A percentile compares a stretch with the other conserved stretches of the same genome.
These are phyloP conservation scores for Thuidium tamariscinum DNA, from an alignment of 225 moss, liverwort and hornwort species.

Conservation along the genomic window DNA sequence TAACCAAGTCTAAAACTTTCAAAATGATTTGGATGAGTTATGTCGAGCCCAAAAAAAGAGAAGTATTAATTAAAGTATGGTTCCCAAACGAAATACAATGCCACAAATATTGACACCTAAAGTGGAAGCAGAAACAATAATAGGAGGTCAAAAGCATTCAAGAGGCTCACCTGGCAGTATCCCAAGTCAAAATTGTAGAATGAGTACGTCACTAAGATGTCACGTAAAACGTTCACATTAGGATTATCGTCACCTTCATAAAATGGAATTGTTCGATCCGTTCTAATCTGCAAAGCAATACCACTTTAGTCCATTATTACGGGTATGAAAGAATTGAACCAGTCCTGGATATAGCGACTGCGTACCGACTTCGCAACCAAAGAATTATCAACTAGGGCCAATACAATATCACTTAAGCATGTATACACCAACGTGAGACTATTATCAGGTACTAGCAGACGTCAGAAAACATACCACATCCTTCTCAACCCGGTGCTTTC, in stretches of 20 bases:
- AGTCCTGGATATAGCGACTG: not conserved
- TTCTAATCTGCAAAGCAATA: constrained; percentile 54
- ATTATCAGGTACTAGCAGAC: not conserved
- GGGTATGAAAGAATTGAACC: not conserved
- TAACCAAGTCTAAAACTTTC: not conserved
- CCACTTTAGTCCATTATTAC: not conserved
- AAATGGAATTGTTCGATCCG: constrained; percentile 79
- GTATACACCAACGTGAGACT: not conserved
- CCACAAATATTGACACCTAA: not conserved
- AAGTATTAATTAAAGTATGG: not conserved
- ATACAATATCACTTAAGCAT: not conserved
- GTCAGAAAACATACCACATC: constrained; percentile 68
- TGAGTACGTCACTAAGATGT: constrained; percentile 93
- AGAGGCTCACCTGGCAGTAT: constrained; percentile 74
- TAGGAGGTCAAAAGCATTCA: not conserved
- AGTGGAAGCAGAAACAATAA: not conserved
- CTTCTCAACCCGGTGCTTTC: constrained; percentile 95
- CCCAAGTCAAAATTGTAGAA: constrained; percentile 99
- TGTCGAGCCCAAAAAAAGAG: not conserved
- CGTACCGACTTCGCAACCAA: not conserved
- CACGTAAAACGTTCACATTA: constrained; percentile 68
- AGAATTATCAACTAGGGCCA: not conserved
- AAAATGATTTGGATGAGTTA: not conserved
- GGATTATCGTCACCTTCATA: constrained; percentile 90
- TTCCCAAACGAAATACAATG: not conserved